Percentiles rank a stretch among this genome's conserved stretches.
Conservation (phyloP, 176 grass and related monocot species). For the Avena atlantica region DNA sequence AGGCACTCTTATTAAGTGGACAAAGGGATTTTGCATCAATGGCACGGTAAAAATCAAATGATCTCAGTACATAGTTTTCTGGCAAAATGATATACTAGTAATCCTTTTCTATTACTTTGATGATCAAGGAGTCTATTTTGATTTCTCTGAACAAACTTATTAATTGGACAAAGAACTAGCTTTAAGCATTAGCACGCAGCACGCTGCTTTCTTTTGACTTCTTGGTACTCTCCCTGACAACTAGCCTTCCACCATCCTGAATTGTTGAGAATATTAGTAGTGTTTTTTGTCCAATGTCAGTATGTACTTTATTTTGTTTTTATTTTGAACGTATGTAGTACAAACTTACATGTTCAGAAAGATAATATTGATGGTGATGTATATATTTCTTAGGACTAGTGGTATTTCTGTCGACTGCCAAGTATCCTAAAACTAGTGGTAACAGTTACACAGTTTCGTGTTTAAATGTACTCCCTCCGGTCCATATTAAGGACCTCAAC, state of each 20-base stretch:
- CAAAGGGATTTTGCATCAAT: conserved; percentile 87
- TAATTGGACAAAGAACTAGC: background rate
- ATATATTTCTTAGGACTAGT: conserved; percentile 17
- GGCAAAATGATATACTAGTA: background rate
- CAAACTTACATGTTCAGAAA: background rate
- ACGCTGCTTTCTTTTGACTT: background rate
- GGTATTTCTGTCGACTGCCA: background rate
- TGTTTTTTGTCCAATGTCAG: background rate
- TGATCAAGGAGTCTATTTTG: background rate
- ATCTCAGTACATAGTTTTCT: background rate
- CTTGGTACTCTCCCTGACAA: conserved; percentile 1
- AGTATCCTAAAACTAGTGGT: background rate
- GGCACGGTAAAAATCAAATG: conserved; percentile 67
- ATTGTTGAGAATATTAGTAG: background rate
- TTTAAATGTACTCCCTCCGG: background rate
- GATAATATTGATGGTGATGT: background rate
- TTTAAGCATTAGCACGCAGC: background rate
- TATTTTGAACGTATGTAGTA: background rate
- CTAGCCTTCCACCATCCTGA: background rate
- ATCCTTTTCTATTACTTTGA: background rate
- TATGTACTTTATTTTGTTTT: background rate
- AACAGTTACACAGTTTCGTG: background rate
- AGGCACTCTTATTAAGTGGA: conserved; percentile 94
- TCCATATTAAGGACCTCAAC: too few species aligned
- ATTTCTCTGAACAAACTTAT: background rate